Evolutionary conservation across 2,329 filamentous ascomycete species (phyloP).

Genomic region (Biscogniauxia marginata): DNA sequence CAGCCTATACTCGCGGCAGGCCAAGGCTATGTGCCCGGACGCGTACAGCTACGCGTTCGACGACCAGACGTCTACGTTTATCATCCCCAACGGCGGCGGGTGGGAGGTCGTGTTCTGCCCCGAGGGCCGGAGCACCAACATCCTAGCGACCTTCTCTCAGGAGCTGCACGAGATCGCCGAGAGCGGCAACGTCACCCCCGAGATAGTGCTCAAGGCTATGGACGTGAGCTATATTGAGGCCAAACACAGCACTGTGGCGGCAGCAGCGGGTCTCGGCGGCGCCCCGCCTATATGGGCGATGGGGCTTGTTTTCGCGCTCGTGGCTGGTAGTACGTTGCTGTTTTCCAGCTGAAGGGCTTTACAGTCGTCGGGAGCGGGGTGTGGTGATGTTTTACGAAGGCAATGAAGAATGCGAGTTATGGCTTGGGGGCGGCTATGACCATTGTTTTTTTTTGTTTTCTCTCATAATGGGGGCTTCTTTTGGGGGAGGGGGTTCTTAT

Average conservation of each 20-base stretch:
- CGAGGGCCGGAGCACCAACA: slow-evolving; percentile 56
- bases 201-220: slow-evolving; percentile 32
- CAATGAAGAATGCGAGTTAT: no score
- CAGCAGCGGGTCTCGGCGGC: slow-evolving; percentile 1
- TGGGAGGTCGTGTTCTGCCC: slow-evolving; percentile 82
- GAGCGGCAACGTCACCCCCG: slow-evolving; percentile 37
- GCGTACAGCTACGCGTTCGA: slow-evolving; percentile 76
- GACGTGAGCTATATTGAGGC: slow-evolving; percentile 38
- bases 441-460: no score
- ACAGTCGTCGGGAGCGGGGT: no score
- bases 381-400: no score
- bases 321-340: not conserved
- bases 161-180: slow-evolving; percentile 49
- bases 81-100: slow-evolving; percentile 65
- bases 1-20: slow-evolving; percentile 64
- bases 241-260: slow-evolving; percentile 7
- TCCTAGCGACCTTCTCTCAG: slow-evolving; percentile 49
- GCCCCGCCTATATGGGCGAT: not conserved
- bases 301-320: not conserved
- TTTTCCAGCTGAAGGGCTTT: slow-evolving; percentile 1
- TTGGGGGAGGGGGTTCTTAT: no score
- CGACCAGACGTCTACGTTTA: slow-evolving; percentile 58
- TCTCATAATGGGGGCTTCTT: no score
- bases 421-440: no score
- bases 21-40: slow-evolving; percentile 78